Conservation (phyloP, 805 yeast species). For the Saccharomyces paradoxus region DNA sequence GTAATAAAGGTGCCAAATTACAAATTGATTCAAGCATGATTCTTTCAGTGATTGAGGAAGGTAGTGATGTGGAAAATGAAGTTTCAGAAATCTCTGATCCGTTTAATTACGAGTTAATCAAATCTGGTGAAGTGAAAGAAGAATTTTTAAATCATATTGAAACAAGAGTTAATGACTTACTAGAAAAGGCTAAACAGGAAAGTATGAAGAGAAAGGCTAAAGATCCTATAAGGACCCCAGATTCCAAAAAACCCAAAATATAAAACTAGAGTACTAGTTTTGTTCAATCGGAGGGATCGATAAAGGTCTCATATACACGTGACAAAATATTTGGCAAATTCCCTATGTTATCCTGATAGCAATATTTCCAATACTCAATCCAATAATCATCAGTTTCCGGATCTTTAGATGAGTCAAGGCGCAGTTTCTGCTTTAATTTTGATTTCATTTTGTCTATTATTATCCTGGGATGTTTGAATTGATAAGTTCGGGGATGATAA, state of each 20-base stretch:
- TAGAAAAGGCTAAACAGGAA: conserved; percentile 16
- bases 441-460: conserved; percentile 10
- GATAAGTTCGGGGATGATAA: conserved; percentile 8
- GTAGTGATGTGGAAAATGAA: neutral
- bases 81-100: conserved; percentile 6
- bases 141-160: conserved; percentile 25
- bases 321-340: neutral
- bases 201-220: conserved; percentile 15
- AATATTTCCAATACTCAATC: neutral
- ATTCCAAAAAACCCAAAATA: conserved; percentile 14
- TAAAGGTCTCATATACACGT: neutral
- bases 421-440: conserved; percentile 9
- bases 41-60: conserved; percentile 20
- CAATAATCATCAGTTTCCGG: neutral
- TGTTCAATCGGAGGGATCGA: neutral
- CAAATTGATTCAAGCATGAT: conserved; percentile 20
- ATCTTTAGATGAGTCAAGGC: neutral
- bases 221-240: conserved; percentile 6
- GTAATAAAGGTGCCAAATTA: conserved; percentile 28
- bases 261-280: conserved; percentile 2
- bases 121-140: conserved; percentile 25
- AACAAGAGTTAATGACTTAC: conserved; percentile 19
- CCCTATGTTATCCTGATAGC: conserved; percentile 1
- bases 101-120: conserved; percentile 20
- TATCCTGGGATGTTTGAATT: conserved; percentile 8